Conservation (phyloP, 441 rosid genomes). For the Bocquillonia castaneifolia region DNA sequence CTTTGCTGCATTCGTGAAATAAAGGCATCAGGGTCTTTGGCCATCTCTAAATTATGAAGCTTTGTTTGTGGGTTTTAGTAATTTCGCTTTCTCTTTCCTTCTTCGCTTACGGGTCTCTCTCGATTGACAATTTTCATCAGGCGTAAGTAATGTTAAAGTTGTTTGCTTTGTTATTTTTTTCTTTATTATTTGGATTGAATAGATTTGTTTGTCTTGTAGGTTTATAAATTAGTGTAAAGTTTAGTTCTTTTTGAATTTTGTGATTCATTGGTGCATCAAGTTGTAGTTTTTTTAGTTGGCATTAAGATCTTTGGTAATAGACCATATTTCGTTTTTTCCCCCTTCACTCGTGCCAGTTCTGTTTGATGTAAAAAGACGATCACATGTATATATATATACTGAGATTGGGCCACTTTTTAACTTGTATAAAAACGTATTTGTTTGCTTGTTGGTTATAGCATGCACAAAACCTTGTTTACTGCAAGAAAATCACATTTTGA, state of each 20-base stretch:
- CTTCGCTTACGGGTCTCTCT: constrained; percentile 46
- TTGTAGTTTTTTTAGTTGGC: constrained; percentile 6
- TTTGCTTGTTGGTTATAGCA: too few relatives aligned
- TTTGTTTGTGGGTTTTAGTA: constrained; percentile 31
- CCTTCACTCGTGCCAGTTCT: constrained; percentile 13
- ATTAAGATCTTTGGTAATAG: constrained; percentile 17
- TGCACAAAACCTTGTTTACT: too few relatives aligned
- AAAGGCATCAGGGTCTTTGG: constrained; percentile 16
- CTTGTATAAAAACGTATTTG: too few relatives aligned
- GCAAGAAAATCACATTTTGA: too few relatives aligned
- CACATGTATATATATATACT: not conserved
- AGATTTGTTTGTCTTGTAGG: not conserved
- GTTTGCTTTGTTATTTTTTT: not conserved
- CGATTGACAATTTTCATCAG: constrained; percentile 60
- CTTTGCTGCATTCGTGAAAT: constrained; percentile 27
- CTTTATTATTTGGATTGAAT: constrained; percentile 6
- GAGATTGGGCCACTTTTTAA: not conserved
- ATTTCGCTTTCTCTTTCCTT: constrained; percentile 36
- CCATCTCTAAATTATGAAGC: constrained; percentile 41
- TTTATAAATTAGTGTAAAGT: not conserved
- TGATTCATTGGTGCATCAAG: not conserved
- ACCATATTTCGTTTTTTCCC: constrained; percentile 9
- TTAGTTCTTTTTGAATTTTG: not conserved
- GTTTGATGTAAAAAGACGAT: not conserved
- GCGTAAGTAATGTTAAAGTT: constrained; percentile 62